phyloP scores from a whole-genome alignment of 148 eudicot species.

The Rhododendron griersonianum region DNA sequence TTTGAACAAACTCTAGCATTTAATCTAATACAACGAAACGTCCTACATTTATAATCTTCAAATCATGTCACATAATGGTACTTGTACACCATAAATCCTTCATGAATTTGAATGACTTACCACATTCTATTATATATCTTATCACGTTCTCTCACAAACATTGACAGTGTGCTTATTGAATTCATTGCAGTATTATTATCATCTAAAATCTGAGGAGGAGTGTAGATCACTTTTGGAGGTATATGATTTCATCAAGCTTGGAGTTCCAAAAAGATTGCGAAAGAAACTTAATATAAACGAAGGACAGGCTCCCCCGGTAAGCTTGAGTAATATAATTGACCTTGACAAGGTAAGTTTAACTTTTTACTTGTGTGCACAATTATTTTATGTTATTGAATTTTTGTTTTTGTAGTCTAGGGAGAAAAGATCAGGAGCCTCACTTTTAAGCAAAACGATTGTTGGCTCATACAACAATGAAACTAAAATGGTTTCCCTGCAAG shows the following conservation, averaged over 20 bases:
- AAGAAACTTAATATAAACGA: background rate
- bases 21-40: background rate
- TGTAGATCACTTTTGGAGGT: background rate
- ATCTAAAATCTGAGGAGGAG: background rate
- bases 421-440: background rate
- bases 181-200: background rate
- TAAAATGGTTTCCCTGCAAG: background rate
- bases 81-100: background rate
- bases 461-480: background rate
- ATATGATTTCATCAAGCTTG: background rate
- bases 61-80: background rate
- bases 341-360: background rate
- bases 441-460: background rate
- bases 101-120: background rate
- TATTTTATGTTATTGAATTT: background rate
- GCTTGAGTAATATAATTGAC: background rate
- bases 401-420: background rate
- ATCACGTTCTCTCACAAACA: background rate
- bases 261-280: background rate
- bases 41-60: background rate
- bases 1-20: background rate
- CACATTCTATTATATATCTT: background rate
- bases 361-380: background rate
- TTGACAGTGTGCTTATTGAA: background rate
- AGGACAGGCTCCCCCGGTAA: background rate